Conservation (phyloP, 2,329 filamentous ascomycete species). For the Pseudocercospora fijiensis region DNA sequence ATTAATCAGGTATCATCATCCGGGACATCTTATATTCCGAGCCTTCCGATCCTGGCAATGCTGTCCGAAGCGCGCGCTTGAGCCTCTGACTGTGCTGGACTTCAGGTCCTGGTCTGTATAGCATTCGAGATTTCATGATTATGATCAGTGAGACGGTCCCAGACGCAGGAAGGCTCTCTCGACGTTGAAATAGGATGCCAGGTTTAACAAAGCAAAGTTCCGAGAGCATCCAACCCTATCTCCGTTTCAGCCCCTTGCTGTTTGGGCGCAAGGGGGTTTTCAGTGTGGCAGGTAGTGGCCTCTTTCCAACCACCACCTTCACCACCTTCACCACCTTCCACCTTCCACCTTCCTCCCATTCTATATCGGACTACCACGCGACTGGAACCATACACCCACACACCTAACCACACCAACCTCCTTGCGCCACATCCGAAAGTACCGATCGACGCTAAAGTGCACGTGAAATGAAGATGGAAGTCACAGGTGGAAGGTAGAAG, state of each 20-base stretch:
- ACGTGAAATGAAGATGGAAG: neutral
- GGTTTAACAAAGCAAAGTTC: neutral
- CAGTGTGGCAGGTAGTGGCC: no score
- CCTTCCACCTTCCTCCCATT: no score
- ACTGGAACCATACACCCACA: no score
- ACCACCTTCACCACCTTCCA: no score
- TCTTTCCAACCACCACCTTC: no score
- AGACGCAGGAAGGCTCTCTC: neutral
- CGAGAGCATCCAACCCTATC: no score
- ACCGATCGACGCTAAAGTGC: neutral
- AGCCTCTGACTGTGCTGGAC: neutral
- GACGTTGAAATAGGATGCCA: neutral
- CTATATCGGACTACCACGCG: no score
- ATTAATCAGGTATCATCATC: neutral
- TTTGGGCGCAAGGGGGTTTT: no score
- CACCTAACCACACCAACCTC: no score
- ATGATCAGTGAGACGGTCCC: neutral
- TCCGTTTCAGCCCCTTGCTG: no score
- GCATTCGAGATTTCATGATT: neutral
- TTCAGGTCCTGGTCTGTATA: neutral
- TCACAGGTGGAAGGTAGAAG: neutral
- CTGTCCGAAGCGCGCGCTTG: neutral
- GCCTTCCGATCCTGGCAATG: conserved; percentile 5
- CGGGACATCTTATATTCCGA: neutral
- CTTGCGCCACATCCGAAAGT: no score